Conservation (phyloP, 495 filamentous ascomycete genomes). For the Echria macrotheca region DNA sequence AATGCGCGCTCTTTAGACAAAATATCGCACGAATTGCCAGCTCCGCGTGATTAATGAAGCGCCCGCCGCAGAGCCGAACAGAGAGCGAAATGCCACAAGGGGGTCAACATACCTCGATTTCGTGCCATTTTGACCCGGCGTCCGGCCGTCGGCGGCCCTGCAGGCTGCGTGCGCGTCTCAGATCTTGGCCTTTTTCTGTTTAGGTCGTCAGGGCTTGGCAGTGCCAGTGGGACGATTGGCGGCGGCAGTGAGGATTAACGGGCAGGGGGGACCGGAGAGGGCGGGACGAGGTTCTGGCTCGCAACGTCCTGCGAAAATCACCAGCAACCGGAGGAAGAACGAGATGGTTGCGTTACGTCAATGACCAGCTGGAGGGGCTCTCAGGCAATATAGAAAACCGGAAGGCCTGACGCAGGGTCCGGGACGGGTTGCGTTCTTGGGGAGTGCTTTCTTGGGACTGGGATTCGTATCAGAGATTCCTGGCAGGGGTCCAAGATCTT, state of each 20-base stretch:
- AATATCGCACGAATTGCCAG: too few species aligned
- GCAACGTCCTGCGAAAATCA: too few species aligned
- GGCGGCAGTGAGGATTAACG: background rate
- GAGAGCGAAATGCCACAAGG: too few species aligned
- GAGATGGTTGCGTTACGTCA: slow-evolving; percentile 10
- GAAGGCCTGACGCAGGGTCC: slow-evolving; percentile 9
- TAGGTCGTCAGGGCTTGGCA: background rate
- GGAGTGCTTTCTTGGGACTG: slow-evolving; percentile 3
- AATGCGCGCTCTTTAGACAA: too few species aligned
- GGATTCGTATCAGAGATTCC: slow-evolving; percentile 13
- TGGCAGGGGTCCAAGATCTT: slow-evolving; percentile 5
- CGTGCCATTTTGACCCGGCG: slow-evolving; percentile 31
- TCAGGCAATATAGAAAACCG: slow-evolving; percentile 12
- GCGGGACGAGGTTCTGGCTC: too few species aligned
- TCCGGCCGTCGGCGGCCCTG: slow-evolving; percentile 3
- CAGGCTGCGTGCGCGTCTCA: background rate
- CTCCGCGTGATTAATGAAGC: too few species aligned
- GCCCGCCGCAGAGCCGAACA: too few species aligned
- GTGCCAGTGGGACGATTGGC: background rate
- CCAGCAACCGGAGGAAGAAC: background rate
- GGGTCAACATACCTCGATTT: slow-evolving; percentile 44
- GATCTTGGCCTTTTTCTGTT: background rate
- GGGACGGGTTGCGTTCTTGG: background rate
- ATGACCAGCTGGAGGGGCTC: background rate
- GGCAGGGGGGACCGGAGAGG: too few species aligned